Conservation (phyloP, 2,329 filamentous ascomycete genomes). For the Pseudogymnoascus verrucosus region DNA sequence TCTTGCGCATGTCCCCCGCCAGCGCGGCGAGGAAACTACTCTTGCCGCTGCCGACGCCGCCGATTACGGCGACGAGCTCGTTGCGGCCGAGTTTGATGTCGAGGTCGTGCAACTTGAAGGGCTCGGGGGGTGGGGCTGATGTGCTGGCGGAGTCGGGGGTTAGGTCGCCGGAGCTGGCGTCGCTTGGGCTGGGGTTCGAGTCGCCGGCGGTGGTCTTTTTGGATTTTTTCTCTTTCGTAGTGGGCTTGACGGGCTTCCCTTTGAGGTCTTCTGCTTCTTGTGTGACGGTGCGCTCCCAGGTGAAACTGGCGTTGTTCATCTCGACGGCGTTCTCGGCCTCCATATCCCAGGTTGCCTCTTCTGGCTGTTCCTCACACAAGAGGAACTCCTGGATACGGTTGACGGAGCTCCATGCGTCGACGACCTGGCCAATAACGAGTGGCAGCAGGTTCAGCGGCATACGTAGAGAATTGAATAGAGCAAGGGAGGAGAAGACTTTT, state of each 20-base stretch:
- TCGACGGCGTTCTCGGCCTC: conserved; percentile 63
- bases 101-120: conserved; percentile 65
- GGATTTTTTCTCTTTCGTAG: conserved; percentile 29
- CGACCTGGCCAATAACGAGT: conserved; percentile 77
- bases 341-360: conserved; percentile 51
- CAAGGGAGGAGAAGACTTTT: conserved; percentile 83
- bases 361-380: conserved; percentile 73
- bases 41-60: conserved; percentile 83
- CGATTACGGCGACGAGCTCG: conserved; percentile 79
- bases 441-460: conserved; percentile 86
- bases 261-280: conserved; percentile 41
- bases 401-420: conserved; percentile 81
- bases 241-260: conserved; percentile 35
- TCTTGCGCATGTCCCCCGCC: conserved; percentile 89
- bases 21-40: conserved; percentile 80
- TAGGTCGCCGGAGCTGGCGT: conserved; percentile 34
- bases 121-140: conserved; percentile 46
- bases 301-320: conserved; percentile 67
- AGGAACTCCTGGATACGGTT: conserved; percentile 83
- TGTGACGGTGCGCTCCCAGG: conserved; percentile 67
- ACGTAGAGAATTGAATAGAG: conserved; percentile 84
- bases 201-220: not conserved
- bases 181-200: conserved; percentile 24
- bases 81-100: conserved; percentile 62
- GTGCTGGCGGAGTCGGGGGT: conserved; percentile 47